phyloP scores from a whole-genome alignment of 169 alveolate species.

The Pseudocohnilembus persalinus region DNA sequence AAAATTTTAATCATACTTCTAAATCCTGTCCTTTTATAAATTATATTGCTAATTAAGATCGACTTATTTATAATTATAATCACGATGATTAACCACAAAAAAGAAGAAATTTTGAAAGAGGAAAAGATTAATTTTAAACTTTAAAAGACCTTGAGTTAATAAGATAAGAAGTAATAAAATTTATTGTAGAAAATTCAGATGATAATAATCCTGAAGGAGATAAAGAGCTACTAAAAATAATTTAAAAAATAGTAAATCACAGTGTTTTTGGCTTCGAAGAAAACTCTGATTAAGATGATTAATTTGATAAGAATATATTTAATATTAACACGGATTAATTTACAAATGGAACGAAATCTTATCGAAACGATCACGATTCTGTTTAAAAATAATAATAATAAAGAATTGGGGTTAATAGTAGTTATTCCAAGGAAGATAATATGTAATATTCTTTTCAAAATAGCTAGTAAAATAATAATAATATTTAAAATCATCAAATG shows the following conservation, averaged over 20 bases:
- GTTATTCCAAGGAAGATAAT: too few relatives aligned
- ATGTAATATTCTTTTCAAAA: too few relatives aligned
- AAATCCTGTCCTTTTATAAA: neutral
- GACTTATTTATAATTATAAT: neutral
- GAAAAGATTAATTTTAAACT: neutral
- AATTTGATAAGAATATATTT: neutral
- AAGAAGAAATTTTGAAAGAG: neutral
- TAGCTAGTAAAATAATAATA: too few relatives aligned
- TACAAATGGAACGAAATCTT: too few relatives aligned
- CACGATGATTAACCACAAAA: neutral
- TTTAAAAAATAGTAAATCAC: neutral
- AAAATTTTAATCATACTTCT: neutral
- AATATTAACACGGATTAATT: too few relatives aligned
- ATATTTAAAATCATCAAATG: too few relatives aligned
- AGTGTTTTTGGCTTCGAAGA: neutral
- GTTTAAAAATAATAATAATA: too few relatives aligned
- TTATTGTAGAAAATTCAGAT: too few relatives aligned
- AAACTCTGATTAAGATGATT: neutral
- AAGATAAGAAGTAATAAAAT: neutral
- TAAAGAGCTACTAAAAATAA: too few relatives aligned
- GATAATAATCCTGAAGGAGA: too few relatives aligned
- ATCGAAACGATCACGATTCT: too few relatives aligned
- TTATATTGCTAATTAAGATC: neutral
- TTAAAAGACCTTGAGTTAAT: neutral
- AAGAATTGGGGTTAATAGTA: too few relatives aligned